Conservation (phyloP, 331 rosid species). For the Telfairia occidentalis region DNA sequence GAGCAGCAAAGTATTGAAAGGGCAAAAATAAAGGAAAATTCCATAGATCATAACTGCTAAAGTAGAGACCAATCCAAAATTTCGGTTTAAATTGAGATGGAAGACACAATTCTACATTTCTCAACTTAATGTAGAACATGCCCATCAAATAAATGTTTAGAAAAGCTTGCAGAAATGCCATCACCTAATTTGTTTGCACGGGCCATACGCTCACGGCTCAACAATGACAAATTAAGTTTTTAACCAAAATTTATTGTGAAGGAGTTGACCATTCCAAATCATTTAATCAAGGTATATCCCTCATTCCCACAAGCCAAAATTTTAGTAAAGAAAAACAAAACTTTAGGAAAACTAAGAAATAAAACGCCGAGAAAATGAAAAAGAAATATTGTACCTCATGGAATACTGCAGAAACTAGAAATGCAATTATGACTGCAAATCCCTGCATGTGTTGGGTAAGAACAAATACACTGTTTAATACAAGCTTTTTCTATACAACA, state of each 20-base stretch:
- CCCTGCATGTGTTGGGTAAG: constrained; percentile 35
- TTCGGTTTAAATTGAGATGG: background rate
- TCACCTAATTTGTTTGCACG: background rate
- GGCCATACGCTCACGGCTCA: background rate
- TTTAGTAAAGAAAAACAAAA: background rate
- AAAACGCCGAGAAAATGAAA: background rate
- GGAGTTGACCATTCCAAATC: background rate
- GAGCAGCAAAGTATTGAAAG: background rate
- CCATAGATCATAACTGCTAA: background rate
- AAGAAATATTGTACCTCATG: constrained; percentile 55
- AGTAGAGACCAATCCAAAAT: background rate
- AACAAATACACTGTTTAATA: constrained; percentile 4
- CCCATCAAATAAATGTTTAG: background rate
- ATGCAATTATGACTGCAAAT: constrained; percentile 47
- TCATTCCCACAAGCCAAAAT: background rate
- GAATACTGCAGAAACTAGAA: constrained; percentile 82
- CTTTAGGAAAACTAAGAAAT: background rate
- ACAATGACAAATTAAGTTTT: background rate
- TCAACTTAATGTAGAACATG: background rate
- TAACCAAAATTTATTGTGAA: background rate
- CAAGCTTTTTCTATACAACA: constrained; percentile 5
- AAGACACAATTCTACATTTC: background rate
- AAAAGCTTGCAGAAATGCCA: background rate
- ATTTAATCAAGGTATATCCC: background rate
- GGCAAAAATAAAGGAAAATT: background rate